A percentile compares a stretch with the other conserved stretches of the same genome.
Conservation (phyloP, 768 basidiomycete species). For the Suillus decipiens region DNA sequence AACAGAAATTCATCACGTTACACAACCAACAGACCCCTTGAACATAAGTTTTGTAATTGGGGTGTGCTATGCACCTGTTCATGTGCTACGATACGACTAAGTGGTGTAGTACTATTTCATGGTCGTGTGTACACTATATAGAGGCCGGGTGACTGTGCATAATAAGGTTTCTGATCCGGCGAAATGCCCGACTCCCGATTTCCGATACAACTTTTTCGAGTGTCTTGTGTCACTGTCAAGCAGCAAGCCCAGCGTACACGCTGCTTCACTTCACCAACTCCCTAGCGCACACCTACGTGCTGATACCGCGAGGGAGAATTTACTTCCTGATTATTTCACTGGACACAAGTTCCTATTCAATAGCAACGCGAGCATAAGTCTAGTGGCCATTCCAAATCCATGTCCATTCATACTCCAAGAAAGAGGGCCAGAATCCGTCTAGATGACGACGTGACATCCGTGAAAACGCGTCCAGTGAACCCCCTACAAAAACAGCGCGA, state of each 20-base stretch:
- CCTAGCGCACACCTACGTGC: not conserved
- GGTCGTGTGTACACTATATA: not conserved
- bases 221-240: no score
- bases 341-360: not conserved
- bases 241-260: not conserved
- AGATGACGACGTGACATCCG: conserved; percentile 21
- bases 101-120: not conserved
- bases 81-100: not conserved
- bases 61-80: not conserved
- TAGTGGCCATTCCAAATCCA: conserved; percentile 8
- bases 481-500: conserved; percentile 63
- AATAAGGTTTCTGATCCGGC: conserved; percentile 5
- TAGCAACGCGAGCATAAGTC: not conserved
- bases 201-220: conserved; percentile 6
- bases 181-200: conserved; percentile 3
- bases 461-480: conserved; percentile 13
- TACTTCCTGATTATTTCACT: not conserved
- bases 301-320: not conserved
- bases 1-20: not conserved
- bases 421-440: conserved; percentile 28
- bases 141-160: not conserved
- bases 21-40: not conserved
- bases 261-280: not conserved
- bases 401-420: conserved; percentile 27
- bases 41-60: not conserved